These are phyloP conservation scores for Entomortierella chlamydospora DNA, from an alignment of 192 early-diverging fungal species.

Conservation along the genomic window DNA sequence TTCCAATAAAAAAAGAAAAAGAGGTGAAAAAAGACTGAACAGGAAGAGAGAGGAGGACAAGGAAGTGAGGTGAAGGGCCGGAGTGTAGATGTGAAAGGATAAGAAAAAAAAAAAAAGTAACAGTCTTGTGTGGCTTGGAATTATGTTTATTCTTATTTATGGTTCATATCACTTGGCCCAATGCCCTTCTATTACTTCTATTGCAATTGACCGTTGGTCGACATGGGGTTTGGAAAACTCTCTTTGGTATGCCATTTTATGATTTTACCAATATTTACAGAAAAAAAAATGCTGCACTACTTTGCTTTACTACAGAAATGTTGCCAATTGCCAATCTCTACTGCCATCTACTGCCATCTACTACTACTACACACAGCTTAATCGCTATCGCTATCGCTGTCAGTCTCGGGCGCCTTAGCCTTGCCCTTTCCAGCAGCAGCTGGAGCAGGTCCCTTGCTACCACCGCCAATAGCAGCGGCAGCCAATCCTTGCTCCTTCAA, in stretches of 20 bases:
- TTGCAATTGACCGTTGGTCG: no score
- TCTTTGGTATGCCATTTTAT: slow-evolving; percentile 7
- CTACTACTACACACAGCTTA: slow-evolving; percentile 11
- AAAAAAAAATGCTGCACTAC: slow-evolving; percentile 4
- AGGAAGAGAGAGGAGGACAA: background rate
- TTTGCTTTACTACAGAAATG: background rate
- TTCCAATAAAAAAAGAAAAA: background rate
- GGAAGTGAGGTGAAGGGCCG: no score
- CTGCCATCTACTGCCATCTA: no score
- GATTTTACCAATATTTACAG: background rate
- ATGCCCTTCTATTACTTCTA: no score
- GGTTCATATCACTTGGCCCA: background rate
- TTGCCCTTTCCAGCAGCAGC: slow-evolving; percentile 34
- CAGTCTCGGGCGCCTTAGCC: slow-evolving; percentile 39
- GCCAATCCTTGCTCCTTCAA: slow-evolving; percentile 80
- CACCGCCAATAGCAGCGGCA: slow-evolving; percentile 62
- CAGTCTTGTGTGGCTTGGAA: background rate
- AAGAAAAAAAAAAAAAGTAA: background rate
- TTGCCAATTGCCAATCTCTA: no score
- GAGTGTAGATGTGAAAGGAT: background rate
- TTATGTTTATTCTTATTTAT: no score
- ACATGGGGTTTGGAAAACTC: no score
- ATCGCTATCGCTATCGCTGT: slow-evolving; percentile 44
- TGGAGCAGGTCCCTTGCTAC: slow-evolving; percentile 23
- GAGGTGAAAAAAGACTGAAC: background rate